phyloP scores from a whole-genome alignment of 208 protist genomes.

The Acanthamoeba royreba region DNA sequence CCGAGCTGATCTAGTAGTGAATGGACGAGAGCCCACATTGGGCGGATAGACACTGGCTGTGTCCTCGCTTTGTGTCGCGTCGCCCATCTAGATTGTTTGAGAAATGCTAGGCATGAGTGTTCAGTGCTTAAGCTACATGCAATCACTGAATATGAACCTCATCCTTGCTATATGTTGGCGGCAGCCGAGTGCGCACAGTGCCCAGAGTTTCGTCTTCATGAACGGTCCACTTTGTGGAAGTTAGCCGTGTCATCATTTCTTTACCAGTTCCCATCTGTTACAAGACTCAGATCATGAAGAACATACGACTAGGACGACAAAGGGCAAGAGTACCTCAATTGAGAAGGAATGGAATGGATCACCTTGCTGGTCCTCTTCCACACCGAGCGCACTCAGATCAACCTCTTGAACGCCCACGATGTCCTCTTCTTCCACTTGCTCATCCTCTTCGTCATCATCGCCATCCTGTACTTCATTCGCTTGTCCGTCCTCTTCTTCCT shows the following conservation, averaged over 20 bases:
- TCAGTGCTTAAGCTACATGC: too few species aligned
- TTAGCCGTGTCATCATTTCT: background rate
- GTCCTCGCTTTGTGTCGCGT: too few species aligned
- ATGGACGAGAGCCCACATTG: background rate
- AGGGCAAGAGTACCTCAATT: background rate
- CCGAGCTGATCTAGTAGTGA: background rate
- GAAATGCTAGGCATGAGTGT: too few species aligned
- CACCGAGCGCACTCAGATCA: background rate
- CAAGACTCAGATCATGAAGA: too few species aligned
- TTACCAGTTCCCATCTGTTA: background rate
- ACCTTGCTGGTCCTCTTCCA: background rate
- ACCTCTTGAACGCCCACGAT: background rate
- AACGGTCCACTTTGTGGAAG: background rate
- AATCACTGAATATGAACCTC: too few species aligned
- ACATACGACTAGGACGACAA: too few species aligned
- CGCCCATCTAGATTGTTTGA: too few species aligned
- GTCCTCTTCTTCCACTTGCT: background rate
- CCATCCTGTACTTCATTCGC: background rate
- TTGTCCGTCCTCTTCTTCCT: background rate
- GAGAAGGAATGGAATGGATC: slow-evolving; percentile 8
- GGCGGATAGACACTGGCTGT: background rate
- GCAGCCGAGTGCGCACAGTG: background rate
- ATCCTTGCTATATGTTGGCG: too few species aligned
- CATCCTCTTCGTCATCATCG: background rate
- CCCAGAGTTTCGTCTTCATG: background rate